Conservation (phyloP, 305 asterid species). For the Fraxinus nigra region DNA sequence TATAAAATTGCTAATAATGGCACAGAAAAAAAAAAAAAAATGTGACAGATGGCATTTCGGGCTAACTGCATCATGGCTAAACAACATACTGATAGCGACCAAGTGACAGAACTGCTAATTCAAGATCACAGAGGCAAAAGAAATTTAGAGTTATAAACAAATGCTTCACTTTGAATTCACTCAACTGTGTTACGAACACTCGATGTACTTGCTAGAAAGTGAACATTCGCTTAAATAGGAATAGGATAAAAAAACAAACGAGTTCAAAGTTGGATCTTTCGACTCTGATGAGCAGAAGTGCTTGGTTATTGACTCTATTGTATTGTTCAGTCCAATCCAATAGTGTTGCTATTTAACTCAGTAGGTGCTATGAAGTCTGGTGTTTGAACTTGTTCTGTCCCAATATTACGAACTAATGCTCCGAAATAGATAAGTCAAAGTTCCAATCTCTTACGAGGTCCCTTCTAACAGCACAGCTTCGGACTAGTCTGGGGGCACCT, state of each 20-base stretch:
- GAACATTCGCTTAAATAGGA: not conserved
- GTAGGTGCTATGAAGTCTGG: not conserved
- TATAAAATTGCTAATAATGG: not conserved
- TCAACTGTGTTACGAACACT: not conserved
- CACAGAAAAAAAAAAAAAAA: too few species aligned
- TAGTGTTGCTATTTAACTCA: not conserved
- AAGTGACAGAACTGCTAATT: not conserved
- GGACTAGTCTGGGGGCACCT: not conserved
- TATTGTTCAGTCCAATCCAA: not conserved
- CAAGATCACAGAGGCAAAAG: not conserved
- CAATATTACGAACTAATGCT: not conserved
- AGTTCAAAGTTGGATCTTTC: not conserved
- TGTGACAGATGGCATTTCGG: not conserved
- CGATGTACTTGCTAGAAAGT: not conserved
- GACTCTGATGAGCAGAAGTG: not conserved
- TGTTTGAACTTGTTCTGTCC: not conserved
- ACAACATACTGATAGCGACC: not conserved
- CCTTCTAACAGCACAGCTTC: not conserved
- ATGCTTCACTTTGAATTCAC: not conserved
- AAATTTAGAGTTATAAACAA: not conserved
- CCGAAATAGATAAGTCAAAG: not conserved
- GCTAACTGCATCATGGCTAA: not conserved
- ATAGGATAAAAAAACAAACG: not conserved
- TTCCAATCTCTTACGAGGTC: not conserved
- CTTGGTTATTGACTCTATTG: not conserved